Base-by-base conservation (phyloP, 179 eudicot species). In the Silene noctiflora region DNA sequence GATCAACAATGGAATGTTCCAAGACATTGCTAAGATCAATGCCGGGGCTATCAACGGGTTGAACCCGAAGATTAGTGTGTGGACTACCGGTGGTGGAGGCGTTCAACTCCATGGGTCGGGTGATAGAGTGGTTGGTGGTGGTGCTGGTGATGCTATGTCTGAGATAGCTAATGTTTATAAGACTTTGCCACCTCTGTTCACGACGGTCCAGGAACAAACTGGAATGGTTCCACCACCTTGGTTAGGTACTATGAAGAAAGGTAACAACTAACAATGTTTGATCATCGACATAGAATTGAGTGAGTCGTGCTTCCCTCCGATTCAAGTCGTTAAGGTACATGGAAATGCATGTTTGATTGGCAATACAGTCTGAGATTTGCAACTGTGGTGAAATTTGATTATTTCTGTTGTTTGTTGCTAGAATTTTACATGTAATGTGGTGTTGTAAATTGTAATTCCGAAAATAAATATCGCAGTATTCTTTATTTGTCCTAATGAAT, bases 171-270 rank as follows among this genome's bases (percentile, higher is more conserved):
- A 66, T 65, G 69, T 84, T 46, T 84, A 84, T 65, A 62, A 59
- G 64, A 79, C 78, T 44, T 51, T 84, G 64, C 87, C 87, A 6
- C 87, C 87, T 0, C 39, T 84, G 71, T 42, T 84, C 25, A 81
- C 77, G 68, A 84, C 87, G 0, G 84, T 84, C 0, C 76, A 84
- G 19, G 87, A 84, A 56, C 87, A 84, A 44, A 84, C 87, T 14
- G 80, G 88, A 21, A 79, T 83, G 81, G 7, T 56, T 61, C 86
- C 88, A 7, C 88, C 86, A 29, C 31, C 87, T 6, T 82, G 84
- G 85, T 68, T 81, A 56, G 85, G 83, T 3, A 76, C 69, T 0
- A 10, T 80, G n/a, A n/a, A n/a, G n/a, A n/a, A n/a, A n/a, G n/a
- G n/a, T 0, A 76, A 72, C 21, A 53, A 76, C 17, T 4, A 33